phyloP scores from a whole-genome alignment of 148 eudicot species.

The Fallopia convolvulus region DNA sequence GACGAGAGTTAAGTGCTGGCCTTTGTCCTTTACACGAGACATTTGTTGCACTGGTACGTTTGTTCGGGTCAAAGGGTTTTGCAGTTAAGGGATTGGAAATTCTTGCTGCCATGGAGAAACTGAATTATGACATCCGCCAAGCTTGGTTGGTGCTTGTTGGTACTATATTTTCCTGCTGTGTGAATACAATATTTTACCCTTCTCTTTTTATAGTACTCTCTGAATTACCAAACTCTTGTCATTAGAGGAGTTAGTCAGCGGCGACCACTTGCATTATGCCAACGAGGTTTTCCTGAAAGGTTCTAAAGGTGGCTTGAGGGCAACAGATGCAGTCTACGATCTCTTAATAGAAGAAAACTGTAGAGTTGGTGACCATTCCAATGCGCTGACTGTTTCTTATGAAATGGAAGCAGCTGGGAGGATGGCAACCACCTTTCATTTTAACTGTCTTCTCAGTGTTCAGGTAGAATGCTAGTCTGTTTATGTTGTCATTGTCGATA shows the following conservation, averaged over 20 bases:
- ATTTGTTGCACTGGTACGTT: slow-evolving; percentile 67
- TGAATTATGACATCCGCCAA: slow-evolving; percentile 76
- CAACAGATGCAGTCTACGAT: slow-evolving; percentile 87
- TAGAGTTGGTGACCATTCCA: slow-evolving; percentile 89
- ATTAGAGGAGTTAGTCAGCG: slow-evolving; percentile 74
- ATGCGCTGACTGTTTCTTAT: slow-evolving; percentile 87
- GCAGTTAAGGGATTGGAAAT: slow-evolving; percentile 85
- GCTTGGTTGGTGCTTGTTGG: slow-evolving; percentile 98
- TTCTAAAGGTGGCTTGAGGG: slow-evolving; percentile 79
- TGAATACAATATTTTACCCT: slow-evolving; percentile 9
- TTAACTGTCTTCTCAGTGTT: slow-evolving; percentile 91
- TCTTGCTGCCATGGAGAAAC: slow-evolving; percentile 93
- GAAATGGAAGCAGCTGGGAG: slow-evolving; percentile 99
- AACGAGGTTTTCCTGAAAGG: slow-evolving; percentile 91
- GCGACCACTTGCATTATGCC: slow-evolving; percentile 75
- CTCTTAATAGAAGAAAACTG: slow-evolving; percentile 82
- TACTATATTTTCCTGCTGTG: slow-evolving; percentile 27
- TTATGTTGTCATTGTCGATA: not conserved
- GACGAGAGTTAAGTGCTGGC: slow-evolving; percentile 84
- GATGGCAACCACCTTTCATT: slow-evolving; percentile 93
- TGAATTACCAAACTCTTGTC: not conserved
- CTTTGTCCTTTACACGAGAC: slow-evolving; percentile 93
- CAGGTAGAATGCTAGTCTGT: slow-evolving; percentile 48
- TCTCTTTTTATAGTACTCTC: not conserved
- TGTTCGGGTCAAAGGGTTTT: slow-evolving; percentile 76